These are phyloP conservation scores for Toxoplasma gondii DNA, from an alignment of 169 alveolate genomes.

Conservation along the genomic window DNA sequence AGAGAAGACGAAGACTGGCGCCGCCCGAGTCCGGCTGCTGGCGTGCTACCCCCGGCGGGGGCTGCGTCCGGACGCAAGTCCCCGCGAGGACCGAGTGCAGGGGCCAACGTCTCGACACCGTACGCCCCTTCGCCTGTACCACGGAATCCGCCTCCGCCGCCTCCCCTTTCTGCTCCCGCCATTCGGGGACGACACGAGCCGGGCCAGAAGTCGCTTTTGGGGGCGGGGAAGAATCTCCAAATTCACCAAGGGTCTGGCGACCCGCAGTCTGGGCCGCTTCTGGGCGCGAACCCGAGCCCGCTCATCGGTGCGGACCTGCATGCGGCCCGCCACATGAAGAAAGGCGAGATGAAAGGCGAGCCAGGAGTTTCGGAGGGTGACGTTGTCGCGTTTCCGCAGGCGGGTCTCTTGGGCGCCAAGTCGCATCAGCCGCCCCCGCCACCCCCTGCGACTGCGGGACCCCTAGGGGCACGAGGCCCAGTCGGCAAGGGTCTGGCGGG, in stretches of 20 bases:
- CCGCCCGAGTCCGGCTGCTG: background rate
- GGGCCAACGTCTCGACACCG: background rate
- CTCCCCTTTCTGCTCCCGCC: background rate
- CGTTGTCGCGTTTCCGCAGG: background rate
- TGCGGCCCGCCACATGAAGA: background rate
- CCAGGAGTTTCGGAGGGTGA: background rate
- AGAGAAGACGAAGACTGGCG: slow-evolving; percentile 10
- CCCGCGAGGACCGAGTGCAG: background rate
- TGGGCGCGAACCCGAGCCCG: background rate
- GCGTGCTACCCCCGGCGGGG: background rate
- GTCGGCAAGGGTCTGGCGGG: background rate
- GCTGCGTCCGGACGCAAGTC: background rate
- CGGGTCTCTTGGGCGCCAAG: background rate
- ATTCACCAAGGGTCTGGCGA: background rate
- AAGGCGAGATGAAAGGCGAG: background rate
- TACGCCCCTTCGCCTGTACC: background rate
- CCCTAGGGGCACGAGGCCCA: background rate
- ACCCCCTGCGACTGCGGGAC: background rate
- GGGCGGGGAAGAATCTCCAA: background rate
- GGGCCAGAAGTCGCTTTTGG: background rate
- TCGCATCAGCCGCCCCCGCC: background rate
- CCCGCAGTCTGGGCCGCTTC: background rate
- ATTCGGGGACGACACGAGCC: background rate
- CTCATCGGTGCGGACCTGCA: background rate
- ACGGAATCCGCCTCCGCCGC: background rate